These are phyloP conservation scores for Colletotrichum aenigma DNA, from an alignment of 2,329 filamentous ascomycete species.

Conservation along the genomic window DNA sequence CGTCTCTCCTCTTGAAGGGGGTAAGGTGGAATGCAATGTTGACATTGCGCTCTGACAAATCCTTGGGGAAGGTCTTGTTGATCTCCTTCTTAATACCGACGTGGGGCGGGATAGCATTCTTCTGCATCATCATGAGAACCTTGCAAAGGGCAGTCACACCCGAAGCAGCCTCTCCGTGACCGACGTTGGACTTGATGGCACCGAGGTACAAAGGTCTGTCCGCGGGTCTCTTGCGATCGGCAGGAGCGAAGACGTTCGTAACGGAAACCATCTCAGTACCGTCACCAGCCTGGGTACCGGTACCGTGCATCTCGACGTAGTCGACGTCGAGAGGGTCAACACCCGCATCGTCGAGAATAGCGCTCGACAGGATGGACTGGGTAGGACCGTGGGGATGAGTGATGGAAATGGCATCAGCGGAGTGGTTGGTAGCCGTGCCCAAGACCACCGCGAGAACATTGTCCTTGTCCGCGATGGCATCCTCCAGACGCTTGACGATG, in stretches of 20 bases:
- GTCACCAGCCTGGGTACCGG: slow-evolving; percentile 85
- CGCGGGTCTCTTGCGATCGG: slow-evolving; percentile 46
- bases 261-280: slow-evolving; percentile 83
- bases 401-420: slow-evolving; percentile 80
- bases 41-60: slow-evolving; percentile 61
- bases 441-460: slow-evolving; percentile 77
- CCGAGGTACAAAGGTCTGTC: slow-evolving; percentile 65
- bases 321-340: slow-evolving; percentile 78
- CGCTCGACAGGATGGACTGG: slow-evolving; percentile 73
- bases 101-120: slow-evolving; percentile 68
- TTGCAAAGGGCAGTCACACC: slow-evolving; percentile 68
- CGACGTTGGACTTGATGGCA: slow-evolving; percentile 68
- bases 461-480: slow-evolving; percentile 79
- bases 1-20: slow-evolving; percentile 52
- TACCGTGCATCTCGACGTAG: slow-evolving; percentile 91
- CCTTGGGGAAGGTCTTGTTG: slow-evolving; percentile 63
- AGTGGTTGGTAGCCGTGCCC: slow-evolving; percentile 80
- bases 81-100: slow-evolving; percentile 69
- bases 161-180: slow-evolving; percentile 66
- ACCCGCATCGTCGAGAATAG: slow-evolving; percentile 73
- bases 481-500: slow-evolving; percentile 79
- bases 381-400: slow-evolving; percentile 81
- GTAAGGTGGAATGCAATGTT: slow-evolving; percentile 61
- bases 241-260: slow-evolving; percentile 56
- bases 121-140: slow-evolving; percentile 67